Evolutionary conservation across 2,329 filamentous ascomycete species (phyloP), one percentile per base, ranked within the genome.

Genomic region (Aspergillus texensis): DNA sequence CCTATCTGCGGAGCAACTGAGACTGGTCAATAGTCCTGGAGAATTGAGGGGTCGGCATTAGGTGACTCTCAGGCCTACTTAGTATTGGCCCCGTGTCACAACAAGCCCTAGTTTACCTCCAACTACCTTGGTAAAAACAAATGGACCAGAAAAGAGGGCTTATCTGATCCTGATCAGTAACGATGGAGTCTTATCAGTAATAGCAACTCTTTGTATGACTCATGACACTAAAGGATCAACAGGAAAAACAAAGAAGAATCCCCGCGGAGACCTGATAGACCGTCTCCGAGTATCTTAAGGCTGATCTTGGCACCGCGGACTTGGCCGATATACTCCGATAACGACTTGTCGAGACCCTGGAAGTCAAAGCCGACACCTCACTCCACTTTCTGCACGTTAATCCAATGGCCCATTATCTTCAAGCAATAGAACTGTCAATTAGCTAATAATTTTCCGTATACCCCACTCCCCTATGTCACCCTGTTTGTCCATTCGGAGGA

Each of bases 341-440:
- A 34, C 57, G 26, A 43, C 14, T 19, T 16, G 16, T 30, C 16
- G 39, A 43, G 39, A 57, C 39, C 19, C 55, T 57, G 30, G 48
- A 6, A 52, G 9, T n/a, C 46, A 30, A 50, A 28, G 12, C 46
- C 26, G 28, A 52, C 48, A 52, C 5, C 3, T 19, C 46, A 26
- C 53, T 55, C 21, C 53, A 21, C 30, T 55, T 24, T 30, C 32
- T 39, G 30, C 30, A 39, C 30, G 36, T n/a, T 36, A 28, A 41
- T 41, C 53, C 53, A 56, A 46, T 57, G 55, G 39, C 39, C 39
- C 30, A 54, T 36, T 54, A 36, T 56, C 21, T 21, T 19, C 24
- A 39, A 19, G 26, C 45, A 45, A 58, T 59, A 46, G 57, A 28
- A 28, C 26, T 11, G 4, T 45, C 57, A 28, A 59, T 59, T 59